Percentiles rank a stretch among this genome's conserved stretches.
Evolutionary conservation across 768 basidiomycete genomes (phyloP).

Genomic region (Pulveroboletus sp.): DNA sequence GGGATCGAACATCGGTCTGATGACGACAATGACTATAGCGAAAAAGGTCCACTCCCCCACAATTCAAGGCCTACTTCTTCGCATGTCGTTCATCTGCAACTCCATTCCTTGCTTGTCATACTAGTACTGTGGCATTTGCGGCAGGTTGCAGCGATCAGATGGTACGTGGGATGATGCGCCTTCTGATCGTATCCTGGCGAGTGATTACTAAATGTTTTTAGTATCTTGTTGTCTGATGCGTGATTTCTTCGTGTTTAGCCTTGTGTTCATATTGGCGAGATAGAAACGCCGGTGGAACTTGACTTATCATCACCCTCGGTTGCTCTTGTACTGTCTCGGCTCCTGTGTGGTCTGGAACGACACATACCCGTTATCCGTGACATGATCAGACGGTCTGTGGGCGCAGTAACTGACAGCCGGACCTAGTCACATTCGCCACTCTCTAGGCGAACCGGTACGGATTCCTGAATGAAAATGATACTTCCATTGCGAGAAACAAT

Average conservation of each 20-base stretch:
- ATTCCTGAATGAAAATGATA: neutral
- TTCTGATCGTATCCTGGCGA: neutral
- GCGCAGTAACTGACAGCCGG: neutral
- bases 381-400: neutral
- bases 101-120: slow-evolving; percentile 2
- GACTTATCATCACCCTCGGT: slow-evolving; percentile 7
- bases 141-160: neutral
- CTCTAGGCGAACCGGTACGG: slow-evolving; percentile 10
- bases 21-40: neutral
- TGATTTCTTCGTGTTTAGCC: neutral
- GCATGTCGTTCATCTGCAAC: neutral
- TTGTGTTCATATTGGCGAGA: slow-evolving; percentile 5
- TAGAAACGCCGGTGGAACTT: neutral
- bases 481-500: neutral
- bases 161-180: neutral
- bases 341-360: neutral
- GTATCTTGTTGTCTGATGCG: neutral
- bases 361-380: neutral
- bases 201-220: neutral
- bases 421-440: neutral
- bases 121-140: slow-evolving; percentile 4
- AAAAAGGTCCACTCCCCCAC: neutral
- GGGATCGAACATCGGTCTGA: neutral
- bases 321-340: neutral
- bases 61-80: slow-evolving; percentile 2